phyloP scores from a whole-genome alignment of 768 basidiomycete genomes.

The Phlebiopsis flavidoalba region DNA sequence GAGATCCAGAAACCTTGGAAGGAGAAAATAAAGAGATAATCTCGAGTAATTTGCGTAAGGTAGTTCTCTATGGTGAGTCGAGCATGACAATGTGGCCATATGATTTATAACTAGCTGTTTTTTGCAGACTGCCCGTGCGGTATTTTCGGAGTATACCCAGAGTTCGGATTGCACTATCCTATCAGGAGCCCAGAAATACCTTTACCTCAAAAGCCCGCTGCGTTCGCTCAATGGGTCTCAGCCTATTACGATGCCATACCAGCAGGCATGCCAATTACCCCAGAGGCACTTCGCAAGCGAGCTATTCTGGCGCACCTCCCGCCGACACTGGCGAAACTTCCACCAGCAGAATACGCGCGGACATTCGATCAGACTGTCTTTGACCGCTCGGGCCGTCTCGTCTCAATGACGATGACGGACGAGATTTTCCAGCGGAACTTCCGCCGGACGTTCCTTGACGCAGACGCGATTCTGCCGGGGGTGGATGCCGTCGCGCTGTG shows the following conservation, averaged over 20 bases:
- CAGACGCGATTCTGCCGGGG: constrained; percentile 2
- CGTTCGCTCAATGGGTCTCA: not conserved
- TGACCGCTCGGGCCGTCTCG: not conserved
- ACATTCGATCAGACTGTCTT: not conserved
- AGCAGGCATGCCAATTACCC: not conserved
- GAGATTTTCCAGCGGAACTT: not conserved
- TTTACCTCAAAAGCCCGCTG: not conserved
- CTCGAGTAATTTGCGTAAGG: not conserved
- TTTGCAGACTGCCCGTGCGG: not conserved
- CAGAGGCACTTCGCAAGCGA: not conserved
- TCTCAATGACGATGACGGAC: not conserved
- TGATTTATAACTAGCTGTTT: not conserved
- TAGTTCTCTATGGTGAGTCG: constrained; percentile 4
- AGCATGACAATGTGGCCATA: no score
- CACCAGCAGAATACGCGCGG: not conserved
- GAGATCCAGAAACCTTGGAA: not conserved
- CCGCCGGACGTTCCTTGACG: constrained; percentile 4
- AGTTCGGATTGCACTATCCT: not conserved
- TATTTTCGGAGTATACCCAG: not conserved
- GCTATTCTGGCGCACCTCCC: no score
- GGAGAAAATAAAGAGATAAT: not conserved
- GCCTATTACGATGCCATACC: not conserved
- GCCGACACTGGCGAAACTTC: not conserved
- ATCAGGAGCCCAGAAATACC: not conserved
- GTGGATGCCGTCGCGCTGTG: constrained; percentile 10